Conservation (phyloP, 1,284 basidiomycete genomes). For the Ceratobasidium sp. region DNA sequence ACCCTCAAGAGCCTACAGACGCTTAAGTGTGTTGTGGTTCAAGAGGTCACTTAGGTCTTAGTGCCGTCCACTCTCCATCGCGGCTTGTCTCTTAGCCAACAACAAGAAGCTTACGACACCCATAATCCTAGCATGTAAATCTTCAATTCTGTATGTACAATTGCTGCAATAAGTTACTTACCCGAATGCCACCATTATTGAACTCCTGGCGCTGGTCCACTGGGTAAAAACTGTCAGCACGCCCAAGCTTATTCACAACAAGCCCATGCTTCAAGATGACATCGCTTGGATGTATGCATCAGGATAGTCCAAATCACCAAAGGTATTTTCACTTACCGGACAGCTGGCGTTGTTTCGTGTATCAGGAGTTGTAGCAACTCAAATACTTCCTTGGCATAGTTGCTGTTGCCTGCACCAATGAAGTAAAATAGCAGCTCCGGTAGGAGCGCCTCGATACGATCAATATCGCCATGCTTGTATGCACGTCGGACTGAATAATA, state of each 20-base stretch:
- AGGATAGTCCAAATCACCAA: too few relatives aligned
- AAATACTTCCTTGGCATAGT: background rate
- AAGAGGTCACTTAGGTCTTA: too few relatives aligned
- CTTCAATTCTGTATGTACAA: background rate
- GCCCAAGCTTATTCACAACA: background rate
- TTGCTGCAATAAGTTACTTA: background rate
- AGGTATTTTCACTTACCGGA: background rate
- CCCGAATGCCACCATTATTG: slow-evolving; percentile 3
- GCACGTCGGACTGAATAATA: slow-evolving; percentile 1
- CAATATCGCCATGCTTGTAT: slow-evolving; percentile 4
- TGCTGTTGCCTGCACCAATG: background rate
- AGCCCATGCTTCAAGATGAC: background rate
- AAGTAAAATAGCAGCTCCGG: slow-evolving; percentile 1
- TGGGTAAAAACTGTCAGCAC: background rate
- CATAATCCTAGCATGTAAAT: slow-evolving; percentile 3
- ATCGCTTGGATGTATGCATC: too few relatives aligned
- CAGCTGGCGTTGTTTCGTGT: background rate
- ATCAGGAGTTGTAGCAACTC: background rate
- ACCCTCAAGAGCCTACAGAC: too few relatives aligned
- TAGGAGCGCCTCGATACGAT: background rate
- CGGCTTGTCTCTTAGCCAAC: too few relatives aligned
- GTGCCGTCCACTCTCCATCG: too few relatives aligned
- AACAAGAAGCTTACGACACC: too few relatives aligned
- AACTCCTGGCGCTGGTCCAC: slow-evolving; percentile 13
- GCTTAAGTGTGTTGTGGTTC: too few relatives aligned